A percentile compares a stretch with the other conserved stretches of the same genome.
Conservation (phyloP, 495 filamentous ascomycete genomes). For the Penicillium turbatum region DNA sequence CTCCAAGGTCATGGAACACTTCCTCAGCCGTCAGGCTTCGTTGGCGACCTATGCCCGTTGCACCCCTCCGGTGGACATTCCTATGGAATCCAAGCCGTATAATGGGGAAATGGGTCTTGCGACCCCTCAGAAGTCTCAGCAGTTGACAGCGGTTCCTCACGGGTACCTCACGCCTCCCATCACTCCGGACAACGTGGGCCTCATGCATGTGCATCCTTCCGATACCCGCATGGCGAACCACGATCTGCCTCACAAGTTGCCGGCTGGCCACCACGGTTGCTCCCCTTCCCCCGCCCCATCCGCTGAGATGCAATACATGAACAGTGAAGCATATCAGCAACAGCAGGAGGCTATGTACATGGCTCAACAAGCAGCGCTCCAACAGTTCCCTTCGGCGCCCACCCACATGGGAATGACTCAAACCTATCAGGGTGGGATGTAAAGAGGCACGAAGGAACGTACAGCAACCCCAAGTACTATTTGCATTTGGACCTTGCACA, state of each 20-base stretch:
- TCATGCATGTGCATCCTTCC: conserved; percentile 24
- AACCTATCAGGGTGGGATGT: conserved; percentile 32
- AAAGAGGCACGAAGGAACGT: conserved; percentile 11
- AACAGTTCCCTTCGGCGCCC: conserved; percentile 30
- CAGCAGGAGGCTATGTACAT: conserved; percentile 32
- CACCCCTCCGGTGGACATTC: conserved; percentile 63
- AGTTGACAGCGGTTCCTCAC: conserved; percentile 59
- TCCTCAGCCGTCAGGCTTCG: conserved; percentile 78
- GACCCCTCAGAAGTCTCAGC: conserved; percentile 80
- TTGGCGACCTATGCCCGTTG: conserved; percentile 66
- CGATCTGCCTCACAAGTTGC: conserved; percentile 24
- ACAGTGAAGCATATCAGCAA: conserved; percentile 36
- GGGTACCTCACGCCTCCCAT: conserved; percentile 94
- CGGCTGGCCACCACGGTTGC: conserved; percentile 27
- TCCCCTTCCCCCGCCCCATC: conserved; percentile 39
- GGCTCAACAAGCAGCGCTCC: conserved; percentile 21
- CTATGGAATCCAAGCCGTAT: conserved; percentile 52
- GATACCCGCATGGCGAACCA: conserved; percentile 24
- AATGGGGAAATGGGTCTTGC: conserved; percentile 53
- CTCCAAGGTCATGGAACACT: conserved; percentile 74
- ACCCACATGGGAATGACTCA: conserved; percentile 38
- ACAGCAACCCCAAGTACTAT: conserved; percentile 18
- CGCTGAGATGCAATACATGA: conserved; percentile 39
- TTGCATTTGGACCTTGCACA: conserved; percentile 25
- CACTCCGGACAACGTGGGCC: conserved; percentile 78